These are phyloP conservation scores for Lithospermum erythrorhizon DNA, from an alignment of 257 asterid genomes.

Conservation along the genomic window DNA sequence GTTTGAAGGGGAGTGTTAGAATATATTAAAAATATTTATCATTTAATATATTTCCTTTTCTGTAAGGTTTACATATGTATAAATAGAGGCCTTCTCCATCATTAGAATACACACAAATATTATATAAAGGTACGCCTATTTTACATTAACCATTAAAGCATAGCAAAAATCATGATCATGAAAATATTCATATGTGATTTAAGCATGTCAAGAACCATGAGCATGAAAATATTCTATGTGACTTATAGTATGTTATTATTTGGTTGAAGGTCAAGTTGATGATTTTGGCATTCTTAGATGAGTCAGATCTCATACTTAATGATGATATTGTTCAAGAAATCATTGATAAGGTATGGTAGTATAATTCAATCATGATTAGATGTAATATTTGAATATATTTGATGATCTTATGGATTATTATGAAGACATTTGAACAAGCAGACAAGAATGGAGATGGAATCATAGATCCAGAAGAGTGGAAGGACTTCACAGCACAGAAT, in stretches of 20 bases:
- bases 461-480: constrained; percentile 50
- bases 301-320: constrained; percentile 29
- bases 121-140: too few relatives aligned
- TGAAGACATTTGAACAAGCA: constrained; percentile 45
- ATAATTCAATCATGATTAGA: not conserved
- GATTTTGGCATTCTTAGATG: constrained; percentile 31
- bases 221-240: not conserved
- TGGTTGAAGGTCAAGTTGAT: constrained; percentile 38
- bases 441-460: constrained; percentile 45
- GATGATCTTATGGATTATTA: not conserved
- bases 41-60: too few relatives aligned
- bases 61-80: too few relatives aligned
- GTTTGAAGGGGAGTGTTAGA: too few relatives aligned
- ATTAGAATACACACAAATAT: too few relatives aligned
- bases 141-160: not conserved
- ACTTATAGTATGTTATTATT: not conserved
- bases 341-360: constrained; percentile 5
- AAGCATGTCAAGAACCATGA: not conserved
- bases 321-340: constrained; percentile 4
- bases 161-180: not conserved
- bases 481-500: constrained; percentile 22
- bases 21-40: too few relatives aligned
- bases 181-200: not conserved
- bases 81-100: too few relatives aligned
- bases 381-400: not conserved